These are phyloP conservation scores for Penicillium salamii DNA, from an alignment of 495 filamentous ascomycete genomes.

Conservation along the genomic window DNA sequence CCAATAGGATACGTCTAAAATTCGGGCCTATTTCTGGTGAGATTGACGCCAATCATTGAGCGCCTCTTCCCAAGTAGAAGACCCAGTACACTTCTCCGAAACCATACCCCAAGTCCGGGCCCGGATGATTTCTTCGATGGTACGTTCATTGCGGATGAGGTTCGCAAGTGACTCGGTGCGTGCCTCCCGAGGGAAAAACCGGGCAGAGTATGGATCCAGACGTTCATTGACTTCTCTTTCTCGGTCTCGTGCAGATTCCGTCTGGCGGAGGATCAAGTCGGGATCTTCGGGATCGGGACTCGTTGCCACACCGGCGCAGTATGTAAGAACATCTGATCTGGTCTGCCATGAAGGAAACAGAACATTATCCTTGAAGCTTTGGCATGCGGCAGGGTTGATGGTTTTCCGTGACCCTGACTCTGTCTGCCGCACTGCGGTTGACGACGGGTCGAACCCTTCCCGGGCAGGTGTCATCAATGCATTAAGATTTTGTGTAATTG, in stretches of 20 bases:
- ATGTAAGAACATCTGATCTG: constrained; percentile 80
- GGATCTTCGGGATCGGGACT: constrained; percentile 87
- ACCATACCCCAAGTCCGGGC: constrained; percentile 79
- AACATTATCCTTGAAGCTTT: constrained; percentile 70
- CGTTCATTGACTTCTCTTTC: constrained; percentile 84
- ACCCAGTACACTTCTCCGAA: constrained; percentile 69
- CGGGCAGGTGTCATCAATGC: constrained; percentile 75
- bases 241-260: constrained; percentile 65
- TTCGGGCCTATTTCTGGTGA: constrained; percentile 18
- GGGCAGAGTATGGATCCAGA: constrained; percentile 84
- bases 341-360: constrained; percentile 87
- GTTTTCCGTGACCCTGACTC: constrained; percentile 34
- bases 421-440: constrained; percentile 60
- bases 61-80: constrained; percentile 59
- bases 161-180: constrained; percentile 78
- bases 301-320: constrained; percentile 86
- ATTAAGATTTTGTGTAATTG: constrained; percentile 90
- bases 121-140: constrained; percentile 84
- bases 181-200: constrained; percentile 80
- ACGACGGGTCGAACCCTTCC: constrained; percentile 74
- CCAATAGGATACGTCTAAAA: not conserved
- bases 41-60: constrained; percentile 58
- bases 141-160: constrained; percentile 77
- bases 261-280: constrained; percentile 64
- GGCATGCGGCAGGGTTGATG: constrained; percentile 63